Evolutionary conservation across 768 basidiomycete genomes (phyloP).

Genomic region (Agaricus blazei): DNA sequence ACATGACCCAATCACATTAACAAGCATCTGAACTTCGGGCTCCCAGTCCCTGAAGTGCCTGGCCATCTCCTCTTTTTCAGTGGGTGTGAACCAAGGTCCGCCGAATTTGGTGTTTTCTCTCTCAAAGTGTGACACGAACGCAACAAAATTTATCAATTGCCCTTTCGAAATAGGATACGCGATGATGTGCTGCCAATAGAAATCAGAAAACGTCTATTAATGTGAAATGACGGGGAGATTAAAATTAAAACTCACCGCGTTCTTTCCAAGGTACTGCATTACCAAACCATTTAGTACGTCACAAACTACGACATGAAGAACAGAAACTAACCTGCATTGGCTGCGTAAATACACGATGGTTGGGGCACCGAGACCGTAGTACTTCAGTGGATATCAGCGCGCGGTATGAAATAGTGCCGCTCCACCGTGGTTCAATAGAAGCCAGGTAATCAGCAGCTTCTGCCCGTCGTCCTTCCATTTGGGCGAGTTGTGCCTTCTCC

Average conservation of each 20-base stretch:
- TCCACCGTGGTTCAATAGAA: conserved; percentile 51
- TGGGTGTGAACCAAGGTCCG: conserved; percentile 46
- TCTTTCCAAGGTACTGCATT: conserved; percentile 53
- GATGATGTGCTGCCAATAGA: conserved; percentile 44
- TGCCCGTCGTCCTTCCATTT: conserved; percentile 25
- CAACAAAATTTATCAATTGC: conserved; percentile 57
- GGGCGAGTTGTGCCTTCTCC: conserved; percentile 31
- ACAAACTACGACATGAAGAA: neutral
- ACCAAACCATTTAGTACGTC: neutral
- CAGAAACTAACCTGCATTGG: conserved; percentile 39
- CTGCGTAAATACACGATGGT: conserved; percentile 42
- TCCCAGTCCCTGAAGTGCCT: conserved; percentile 49
- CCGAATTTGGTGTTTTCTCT: conserved; percentile 45
- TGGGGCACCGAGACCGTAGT: conserved; percentile 34
- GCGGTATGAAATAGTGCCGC: conserved; percentile 55
- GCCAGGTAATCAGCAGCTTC: conserved; percentile 37
- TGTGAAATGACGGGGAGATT: neutral
- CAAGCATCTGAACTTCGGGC: conserved; percentile 49
- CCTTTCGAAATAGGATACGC: conserved; percentile 59
- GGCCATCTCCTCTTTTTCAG: conserved; percentile 40
- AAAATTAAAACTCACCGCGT: conserved; percentile 30
- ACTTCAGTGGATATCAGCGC: conserved; percentile 50
- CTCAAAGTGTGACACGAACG: conserved; percentile 45
- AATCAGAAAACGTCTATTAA: neutral
- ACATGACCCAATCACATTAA: conserved; percentile 37